These are phyloP conservation scores for Boletus vermiculosoides DNA, from an alignment of 768 basidiomycete genomes.

Conservation along the genomic window DNA sequence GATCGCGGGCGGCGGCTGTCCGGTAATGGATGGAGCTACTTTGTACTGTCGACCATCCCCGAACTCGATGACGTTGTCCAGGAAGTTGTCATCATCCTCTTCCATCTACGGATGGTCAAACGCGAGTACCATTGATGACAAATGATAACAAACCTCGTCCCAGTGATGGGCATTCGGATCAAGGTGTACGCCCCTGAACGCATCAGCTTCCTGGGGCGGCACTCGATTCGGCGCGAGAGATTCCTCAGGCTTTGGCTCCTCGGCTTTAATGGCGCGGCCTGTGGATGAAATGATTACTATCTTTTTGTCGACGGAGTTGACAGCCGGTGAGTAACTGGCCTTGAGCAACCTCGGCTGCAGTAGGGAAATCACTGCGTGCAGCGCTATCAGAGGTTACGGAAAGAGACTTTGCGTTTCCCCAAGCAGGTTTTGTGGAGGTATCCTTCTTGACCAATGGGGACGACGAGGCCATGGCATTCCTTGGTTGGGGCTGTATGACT, in stretches of 20 bases:
- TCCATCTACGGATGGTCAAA: slow-evolving; percentile 57
- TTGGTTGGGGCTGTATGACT: slow-evolving; percentile 64
- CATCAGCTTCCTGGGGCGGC: slow-evolving; percentile 81
- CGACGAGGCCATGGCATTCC: slow-evolving; percentile 34
- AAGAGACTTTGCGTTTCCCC: slow-evolving; percentile 60
- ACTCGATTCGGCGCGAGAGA: slow-evolving; percentile 52
- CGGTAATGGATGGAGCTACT: slow-evolving; percentile 51
- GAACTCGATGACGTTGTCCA: slow-evolving; percentile 90
- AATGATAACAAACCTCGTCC: slow-evolving; percentile 78
- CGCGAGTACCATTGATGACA: background rate
- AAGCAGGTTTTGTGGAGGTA: slow-evolving; percentile 53
- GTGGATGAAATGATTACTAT: slow-evolving; percentile 15
- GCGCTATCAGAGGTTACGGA: slow-evolving; percentile 38
- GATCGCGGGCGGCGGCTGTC: slow-evolving; percentile 26
- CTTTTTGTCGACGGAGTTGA: background rate
- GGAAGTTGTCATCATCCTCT: slow-evolving; percentile 89
- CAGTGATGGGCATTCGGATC: slow-evolving; percentile 95
- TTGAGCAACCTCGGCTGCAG: slow-evolving; percentile 92
- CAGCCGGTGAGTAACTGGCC: slow-evolving; percentile 44
- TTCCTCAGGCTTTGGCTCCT: slow-evolving; percentile 51
- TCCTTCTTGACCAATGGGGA: slow-evolving; percentile 37
- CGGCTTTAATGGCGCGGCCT: slow-evolving; percentile 23
- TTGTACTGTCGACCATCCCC: slow-evolving; percentile 93
- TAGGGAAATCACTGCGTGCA: slow-evolving; percentile 80
- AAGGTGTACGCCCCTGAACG: slow-evolving; percentile 91